Percentiles rank a stretch among this genome's conserved stretches.
phyloP scores from a whole-genome alignment of 176 grass and related monocot genomes.

The Guadua angustifolia region DNA sequence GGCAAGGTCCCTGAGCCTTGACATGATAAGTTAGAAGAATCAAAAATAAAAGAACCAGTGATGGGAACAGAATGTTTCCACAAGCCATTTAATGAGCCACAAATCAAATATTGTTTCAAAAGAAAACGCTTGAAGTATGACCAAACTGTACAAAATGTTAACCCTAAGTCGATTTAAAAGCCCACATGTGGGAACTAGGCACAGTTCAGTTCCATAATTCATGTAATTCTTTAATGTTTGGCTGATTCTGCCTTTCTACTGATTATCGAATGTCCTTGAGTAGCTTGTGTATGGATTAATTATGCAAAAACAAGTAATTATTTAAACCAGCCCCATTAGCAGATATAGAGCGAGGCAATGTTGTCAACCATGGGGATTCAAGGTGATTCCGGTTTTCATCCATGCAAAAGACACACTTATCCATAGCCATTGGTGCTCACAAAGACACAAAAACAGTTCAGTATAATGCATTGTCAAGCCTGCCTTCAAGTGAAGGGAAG shows the following conservation, averaged over 20 bases:
- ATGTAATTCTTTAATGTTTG: background rate
- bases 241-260: background rate
- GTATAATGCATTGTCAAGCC: background rate
- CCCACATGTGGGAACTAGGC: background rate
- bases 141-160: background rate
- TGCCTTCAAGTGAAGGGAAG: background rate
- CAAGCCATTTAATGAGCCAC: background rate
- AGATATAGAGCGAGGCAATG: background rate
- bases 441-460: slow-evolving; percentile 2
- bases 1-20: too few relatives aligned
- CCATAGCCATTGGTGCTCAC: background rate
- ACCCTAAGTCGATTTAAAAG: background rate
- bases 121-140: background rate
- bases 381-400: background rate
- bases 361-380: background rate
- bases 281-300: background rate
- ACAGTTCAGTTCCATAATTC: background rate
- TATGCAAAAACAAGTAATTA: background rate
- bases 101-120: background rate
- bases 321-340: background rate
- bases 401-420: background rate
- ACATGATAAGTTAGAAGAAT: background rate
- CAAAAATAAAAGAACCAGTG: background rate
- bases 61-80: background rate
- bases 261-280: background rate